phyloP scores from a whole-genome alignment of 2,329 filamentous ascomycete genomes.

The Aphanocladium album region DNA sequence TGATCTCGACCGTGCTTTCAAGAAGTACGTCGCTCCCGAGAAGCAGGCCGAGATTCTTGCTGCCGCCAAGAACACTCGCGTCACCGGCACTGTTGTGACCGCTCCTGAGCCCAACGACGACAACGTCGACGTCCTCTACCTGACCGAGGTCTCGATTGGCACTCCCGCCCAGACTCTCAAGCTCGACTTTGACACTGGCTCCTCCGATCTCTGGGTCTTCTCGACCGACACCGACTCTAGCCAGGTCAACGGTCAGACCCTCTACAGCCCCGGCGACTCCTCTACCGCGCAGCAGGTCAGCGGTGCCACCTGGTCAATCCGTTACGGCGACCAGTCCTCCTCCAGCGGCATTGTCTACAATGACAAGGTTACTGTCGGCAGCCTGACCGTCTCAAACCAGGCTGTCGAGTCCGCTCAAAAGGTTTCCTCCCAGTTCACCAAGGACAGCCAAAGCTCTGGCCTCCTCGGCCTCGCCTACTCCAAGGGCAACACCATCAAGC shows the following conservation, averaged over 20 bases:
- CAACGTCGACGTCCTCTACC: no score
- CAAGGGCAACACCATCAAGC: slow-evolving; percentile 20
- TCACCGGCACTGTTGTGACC: no score
- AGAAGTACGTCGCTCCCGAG: no score
- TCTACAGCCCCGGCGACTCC: slow-evolving; percentile 34
- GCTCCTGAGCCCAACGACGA: neutral
- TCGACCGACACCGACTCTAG: slow-evolving; percentile 22
- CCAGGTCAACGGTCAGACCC: slow-evolving; percentile 28
- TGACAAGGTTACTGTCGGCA: slow-evolving; percentile 38
- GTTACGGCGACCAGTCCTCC: slow-evolving; percentile 40
- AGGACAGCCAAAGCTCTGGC: slow-evolving; percentile 32
- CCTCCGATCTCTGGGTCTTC: slow-evolving; percentile 36
- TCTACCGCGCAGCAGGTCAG: slow-evolving; percentile 31
- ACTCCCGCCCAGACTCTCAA: slow-evolving; percentile 31
- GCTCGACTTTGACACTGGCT: slow-evolving; percentile 38
- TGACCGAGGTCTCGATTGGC: slow-evolving; percentile 19
- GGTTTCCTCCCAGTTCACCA: slow-evolving; percentile 34
- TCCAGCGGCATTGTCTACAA: slow-evolving; percentile 38
- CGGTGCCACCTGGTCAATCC: slow-evolving; percentile 36
- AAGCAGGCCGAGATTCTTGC: no score
- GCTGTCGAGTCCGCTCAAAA: slow-evolving; percentile 40
- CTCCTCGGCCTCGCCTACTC: slow-evolving; percentile 31
- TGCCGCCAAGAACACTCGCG: no score
- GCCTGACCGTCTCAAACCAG: slow-evolving; percentile 34
- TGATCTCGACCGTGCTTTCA: no score